Evolutionary conservation across 2,329 filamentous ascomycete species (phyloP).

Genomic region (Coniochaeta sp.): DNA sequence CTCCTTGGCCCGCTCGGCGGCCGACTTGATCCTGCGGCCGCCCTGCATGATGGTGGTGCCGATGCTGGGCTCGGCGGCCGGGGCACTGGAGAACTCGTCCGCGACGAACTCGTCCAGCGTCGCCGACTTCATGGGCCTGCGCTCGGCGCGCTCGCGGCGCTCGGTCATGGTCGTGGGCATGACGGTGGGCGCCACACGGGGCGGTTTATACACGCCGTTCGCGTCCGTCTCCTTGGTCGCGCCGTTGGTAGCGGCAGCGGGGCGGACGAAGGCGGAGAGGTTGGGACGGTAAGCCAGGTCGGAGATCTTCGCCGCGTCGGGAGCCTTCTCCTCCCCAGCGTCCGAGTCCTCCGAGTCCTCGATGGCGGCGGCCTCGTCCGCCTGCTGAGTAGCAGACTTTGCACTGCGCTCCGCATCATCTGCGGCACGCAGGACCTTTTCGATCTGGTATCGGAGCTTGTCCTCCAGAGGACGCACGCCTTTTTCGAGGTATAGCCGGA

Average conservation of each 20-base stretch:
- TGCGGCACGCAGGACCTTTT: constrained; percentile 84
- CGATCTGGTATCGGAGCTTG: constrained; percentile 89
- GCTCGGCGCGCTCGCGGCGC: constrained; percentile 53
- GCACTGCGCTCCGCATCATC: constrained; percentile 58
- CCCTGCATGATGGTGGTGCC: constrained; percentile 79
- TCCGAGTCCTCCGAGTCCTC: constrained; percentile 28
- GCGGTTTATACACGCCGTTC: constrained; percentile 79
- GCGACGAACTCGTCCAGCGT: constrained; percentile 89
- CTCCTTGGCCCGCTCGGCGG: constrained; percentile 68
- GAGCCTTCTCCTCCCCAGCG: constrained; percentile 26
- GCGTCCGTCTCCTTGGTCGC: constrained; percentile 28
- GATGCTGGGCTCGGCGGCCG: constrained; percentile 80
- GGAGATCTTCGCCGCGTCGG: constrained; percentile 14
- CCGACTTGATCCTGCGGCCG: constrained; percentile 73
- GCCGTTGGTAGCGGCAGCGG: constrained; percentile 17
- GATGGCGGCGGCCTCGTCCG: constrained; percentile 17
- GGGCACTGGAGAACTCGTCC: constrained; percentile 75
- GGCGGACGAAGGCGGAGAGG: constrained; percentile 27
- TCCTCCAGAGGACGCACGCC: constrained; percentile 86
- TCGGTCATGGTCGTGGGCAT: constrained; percentile 68
- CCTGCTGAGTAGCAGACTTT: constrained; percentile 18
- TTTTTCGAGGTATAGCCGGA: constrained; percentile 88
- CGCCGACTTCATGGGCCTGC: constrained; percentile 63
- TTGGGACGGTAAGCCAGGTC: constrained; percentile 27
- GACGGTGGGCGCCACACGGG: constrained; percentile 76